phyloP scores from a whole-genome alignment of 345 rosid species.

The Heritiera littoralis region DNA sequence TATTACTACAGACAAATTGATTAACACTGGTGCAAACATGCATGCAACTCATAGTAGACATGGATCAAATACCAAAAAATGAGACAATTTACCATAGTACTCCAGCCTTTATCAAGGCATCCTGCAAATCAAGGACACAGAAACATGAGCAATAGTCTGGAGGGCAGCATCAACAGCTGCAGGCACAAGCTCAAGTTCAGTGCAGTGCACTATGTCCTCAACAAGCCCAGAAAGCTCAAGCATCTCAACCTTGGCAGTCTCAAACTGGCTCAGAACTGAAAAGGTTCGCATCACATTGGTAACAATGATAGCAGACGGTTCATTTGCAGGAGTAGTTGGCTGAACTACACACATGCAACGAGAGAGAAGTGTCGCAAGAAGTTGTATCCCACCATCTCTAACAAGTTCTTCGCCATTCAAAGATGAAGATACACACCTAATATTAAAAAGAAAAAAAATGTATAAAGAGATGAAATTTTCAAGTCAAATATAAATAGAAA shows the following conservation, averaged over 20 bases:
- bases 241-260: constrained; percentile 80
- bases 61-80: neutral
- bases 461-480: neutral
- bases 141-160: constrained; percentile 78
- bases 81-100: constrained; percentile 71
- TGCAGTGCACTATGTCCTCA: constrained; percentile 91
- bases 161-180: constrained; percentile 94
- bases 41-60: neutral
- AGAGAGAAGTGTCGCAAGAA: constrained; percentile 82
- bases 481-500: constrained; percentile 14
- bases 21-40: neutral
- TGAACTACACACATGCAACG: constrained; percentile 97
- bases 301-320: constrained; percentile 90
- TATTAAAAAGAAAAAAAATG: constrained; percentile 21
- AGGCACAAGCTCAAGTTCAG: constrained; percentile 90
- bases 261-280: constrained; percentile 85
- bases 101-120: constrained; percentile 83
- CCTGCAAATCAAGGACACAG: constrained; percentile 82
- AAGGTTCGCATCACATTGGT: constrained; percentile 90
- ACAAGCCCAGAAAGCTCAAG: constrained; percentile 72
- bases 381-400: constrained; percentile 93
- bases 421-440: constrained; percentile 90
- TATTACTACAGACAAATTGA: neutral
- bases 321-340: constrained; percentile 87
- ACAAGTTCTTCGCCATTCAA: constrained; percentile 99